Evolutionary conservation across 768 basidiomycete genomes (phyloP).

Genomic region (Amanita pallidorosea): DNA sequence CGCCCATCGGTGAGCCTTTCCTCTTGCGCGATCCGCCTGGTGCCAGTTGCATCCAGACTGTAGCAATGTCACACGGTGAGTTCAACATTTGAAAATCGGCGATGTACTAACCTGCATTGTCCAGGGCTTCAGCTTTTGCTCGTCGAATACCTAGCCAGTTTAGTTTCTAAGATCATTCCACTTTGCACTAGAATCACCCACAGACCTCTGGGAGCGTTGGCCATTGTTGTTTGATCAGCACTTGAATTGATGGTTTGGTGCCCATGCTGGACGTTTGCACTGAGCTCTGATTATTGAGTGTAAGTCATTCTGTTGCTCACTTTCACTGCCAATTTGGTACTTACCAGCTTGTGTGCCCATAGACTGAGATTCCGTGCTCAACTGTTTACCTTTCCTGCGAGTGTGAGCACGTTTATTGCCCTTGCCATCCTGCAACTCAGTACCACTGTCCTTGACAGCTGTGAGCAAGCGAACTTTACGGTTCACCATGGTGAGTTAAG

Average conservation of each 20-base stretch:
- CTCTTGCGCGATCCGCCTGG: neutral
- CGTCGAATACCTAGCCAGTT: neutral
- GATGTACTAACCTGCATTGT: neutral
- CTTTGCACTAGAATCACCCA: neutral
- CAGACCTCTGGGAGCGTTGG: neutral
- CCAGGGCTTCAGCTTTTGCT: neutral
- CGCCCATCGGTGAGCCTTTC: neutral
- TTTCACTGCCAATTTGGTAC: too few relatives aligned
- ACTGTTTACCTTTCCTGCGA: neutral
- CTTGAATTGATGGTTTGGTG: too few relatives aligned
- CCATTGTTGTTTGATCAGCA: too few relatives aligned
- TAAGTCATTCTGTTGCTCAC: too few relatives aligned
- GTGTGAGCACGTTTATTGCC: neutral
- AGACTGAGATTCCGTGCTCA: neutral
- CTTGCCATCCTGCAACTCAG: neutral
- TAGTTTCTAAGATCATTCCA: neutral
- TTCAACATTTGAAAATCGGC: neutral
- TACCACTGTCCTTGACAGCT: neutral
- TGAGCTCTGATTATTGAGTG: too few relatives aligned
- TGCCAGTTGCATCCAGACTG: neutral
- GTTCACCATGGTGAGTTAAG: too few relatives aligned
- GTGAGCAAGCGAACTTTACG: too few relatives aligned
- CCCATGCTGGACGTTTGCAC: too few relatives aligned
- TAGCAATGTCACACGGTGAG: neutral
- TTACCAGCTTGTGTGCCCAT: neutral